These are phyloP conservation scores for Trebouxia sp. DNA, from an alignment of 139 green algal genomes.

Conservation along the genomic window DNA sequence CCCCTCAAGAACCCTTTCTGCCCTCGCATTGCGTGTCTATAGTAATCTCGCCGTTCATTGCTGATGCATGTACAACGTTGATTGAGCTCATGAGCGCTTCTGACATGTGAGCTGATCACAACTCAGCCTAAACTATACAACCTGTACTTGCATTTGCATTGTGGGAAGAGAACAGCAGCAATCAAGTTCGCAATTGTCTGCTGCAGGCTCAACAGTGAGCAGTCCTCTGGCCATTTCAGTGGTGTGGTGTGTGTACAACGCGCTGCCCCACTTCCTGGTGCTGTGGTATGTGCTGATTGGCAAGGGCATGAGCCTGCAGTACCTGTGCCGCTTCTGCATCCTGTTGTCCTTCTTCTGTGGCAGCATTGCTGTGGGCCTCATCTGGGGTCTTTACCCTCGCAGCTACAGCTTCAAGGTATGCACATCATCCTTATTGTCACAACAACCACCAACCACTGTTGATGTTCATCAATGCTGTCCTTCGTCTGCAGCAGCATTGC, in stretches of 20 bases:
- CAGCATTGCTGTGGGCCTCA: slow-evolving; percentile 34
- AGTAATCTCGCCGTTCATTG: too few species aligned
- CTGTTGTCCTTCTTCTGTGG: slow-evolving; percentile 39
- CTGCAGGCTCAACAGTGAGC: slow-evolving; percentile 20
- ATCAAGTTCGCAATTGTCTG: too few species aligned
- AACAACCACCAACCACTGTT: too few species aligned
- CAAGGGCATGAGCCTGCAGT: slow-evolving; percentile 27
- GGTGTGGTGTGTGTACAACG: slow-evolving; percentile 57
- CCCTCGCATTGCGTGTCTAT: too few species aligned
- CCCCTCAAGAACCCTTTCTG: too few species aligned
- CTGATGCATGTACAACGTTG: too few species aligned
- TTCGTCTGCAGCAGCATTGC: too few species aligned
- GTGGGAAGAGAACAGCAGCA: too few species aligned
- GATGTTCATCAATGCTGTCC: too few species aligned
- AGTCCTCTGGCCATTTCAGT: slow-evolving; percentile 46
- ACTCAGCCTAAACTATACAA: too few species aligned
- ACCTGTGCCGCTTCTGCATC: slow-evolving; percentile 37
- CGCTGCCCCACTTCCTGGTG: slow-evolving; percentile 57
- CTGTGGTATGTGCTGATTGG: slow-evolving; percentile 37
- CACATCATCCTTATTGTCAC: too few species aligned
- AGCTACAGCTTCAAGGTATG: slow-evolving; percentile 32
- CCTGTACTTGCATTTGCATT: background rate
- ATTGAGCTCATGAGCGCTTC: too few species aligned
- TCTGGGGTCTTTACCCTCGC: slow-evolving; percentile 42
- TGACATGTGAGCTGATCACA: background rate